Evolutionary conservation across 2,329 filamentous ascomycete species (phyloP), one percentile per base, ranked within the genome.

Genomic region (Trichocomaceae sp.): DNA sequence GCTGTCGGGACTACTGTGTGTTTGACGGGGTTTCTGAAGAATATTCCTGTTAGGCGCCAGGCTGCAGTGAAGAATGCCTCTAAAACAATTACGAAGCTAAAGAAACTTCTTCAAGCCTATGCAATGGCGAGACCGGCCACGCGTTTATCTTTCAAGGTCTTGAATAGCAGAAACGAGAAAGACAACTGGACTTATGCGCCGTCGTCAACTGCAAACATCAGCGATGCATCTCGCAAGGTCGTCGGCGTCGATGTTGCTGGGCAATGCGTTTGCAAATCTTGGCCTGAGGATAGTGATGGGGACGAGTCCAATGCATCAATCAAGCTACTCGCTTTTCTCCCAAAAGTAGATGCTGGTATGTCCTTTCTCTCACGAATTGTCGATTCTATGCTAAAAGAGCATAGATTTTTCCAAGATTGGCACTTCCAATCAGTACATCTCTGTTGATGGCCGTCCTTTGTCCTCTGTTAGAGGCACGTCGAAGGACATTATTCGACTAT

Each of bases 171-270:
- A 65, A 84, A 82, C 61, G 78, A 84, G 59, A 77, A 78, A 53
- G 69, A 64, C 3, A 87, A 87, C 46, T 84, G 82, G 72, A 71
- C 76, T 13, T 86, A 85, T 64, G 79, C 78, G 1, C 80, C 83
- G 0, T 79, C 76, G 44, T 58, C 69, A 23, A 70, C 69, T 19
- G 71, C 75, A 6, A 74, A 69, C 37, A 62, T 81, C 2, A 68
- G 74, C 58, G 79, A 85, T 64, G 79, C 80, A 7, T 78, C 77
- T 2, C 66, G 79, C 39, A 84, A 83, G 59, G 69, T 83, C 37
- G 67, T 79, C 7, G 81, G 83, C 2, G 76, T 74, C 39, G 77
- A 82, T 5, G 75, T 78, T 44, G 73, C 76, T 9, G 72, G 75
- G 1, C 76, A 78, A 56, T 85, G 81, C 62, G 63, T 57, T 67